phyloP scores from a whole-genome alignment of 1,284 basidiomycete species.

The Rhodotorula sp. region DNA sequence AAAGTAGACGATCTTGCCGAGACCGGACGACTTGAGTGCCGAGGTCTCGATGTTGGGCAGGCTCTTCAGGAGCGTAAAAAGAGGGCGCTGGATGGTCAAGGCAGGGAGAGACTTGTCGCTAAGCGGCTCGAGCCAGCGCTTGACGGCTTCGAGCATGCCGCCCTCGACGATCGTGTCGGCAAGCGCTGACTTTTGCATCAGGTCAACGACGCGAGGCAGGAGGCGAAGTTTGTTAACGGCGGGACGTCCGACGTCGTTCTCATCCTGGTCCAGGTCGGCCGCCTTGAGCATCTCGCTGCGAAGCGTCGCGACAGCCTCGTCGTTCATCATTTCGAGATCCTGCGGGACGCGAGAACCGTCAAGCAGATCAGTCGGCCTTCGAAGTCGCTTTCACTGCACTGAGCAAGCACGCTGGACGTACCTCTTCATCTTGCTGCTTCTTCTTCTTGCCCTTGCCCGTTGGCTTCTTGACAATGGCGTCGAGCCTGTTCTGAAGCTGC shows the following conservation, averaged over 20 bases:
- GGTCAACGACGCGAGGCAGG: slow-evolving; percentile 84
- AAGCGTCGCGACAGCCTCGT: slow-evolving; percentile 83
- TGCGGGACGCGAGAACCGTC: slow-evolving; percentile 26
- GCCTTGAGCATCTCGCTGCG: slow-evolving; percentile 83
- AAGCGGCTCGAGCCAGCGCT: slow-evolving; percentile 90
- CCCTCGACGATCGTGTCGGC: slow-evolving; percentile 93
- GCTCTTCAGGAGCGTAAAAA: slow-evolving; percentile 78
- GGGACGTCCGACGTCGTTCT: slow-evolving; percentile 78
- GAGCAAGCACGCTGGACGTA: neutral
- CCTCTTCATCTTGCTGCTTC: slow-evolving; percentile 38
- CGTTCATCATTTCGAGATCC: slow-evolving; percentile 78
- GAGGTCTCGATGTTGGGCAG: slow-evolving; percentile 78
- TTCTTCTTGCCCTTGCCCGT: slow-evolving; percentile 29
- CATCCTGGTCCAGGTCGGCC: slow-evolving; percentile 77
- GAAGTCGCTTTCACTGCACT: neutral
- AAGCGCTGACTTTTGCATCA: slow-evolving; percentile 86
- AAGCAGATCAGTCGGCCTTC: neutral
- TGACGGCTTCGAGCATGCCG: slow-evolving; percentile 86
- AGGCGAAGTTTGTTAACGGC: slow-evolving; percentile 82
- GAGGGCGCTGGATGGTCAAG: slow-evolving; percentile 89
- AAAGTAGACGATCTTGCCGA: slow-evolving; percentile 91
- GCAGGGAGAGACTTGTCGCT: slow-evolving; percentile 89
- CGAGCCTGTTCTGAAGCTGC: slow-evolving; percentile 23
- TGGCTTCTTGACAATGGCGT: slow-evolving; percentile 32
- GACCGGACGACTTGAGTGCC: slow-evolving; percentile 84